Evolutionary conservation across 768 basidiomycete genomes (phyloP), one percentile per base, ranked within the genome.

Genomic region (Paxillus rubicundulus): DNA sequence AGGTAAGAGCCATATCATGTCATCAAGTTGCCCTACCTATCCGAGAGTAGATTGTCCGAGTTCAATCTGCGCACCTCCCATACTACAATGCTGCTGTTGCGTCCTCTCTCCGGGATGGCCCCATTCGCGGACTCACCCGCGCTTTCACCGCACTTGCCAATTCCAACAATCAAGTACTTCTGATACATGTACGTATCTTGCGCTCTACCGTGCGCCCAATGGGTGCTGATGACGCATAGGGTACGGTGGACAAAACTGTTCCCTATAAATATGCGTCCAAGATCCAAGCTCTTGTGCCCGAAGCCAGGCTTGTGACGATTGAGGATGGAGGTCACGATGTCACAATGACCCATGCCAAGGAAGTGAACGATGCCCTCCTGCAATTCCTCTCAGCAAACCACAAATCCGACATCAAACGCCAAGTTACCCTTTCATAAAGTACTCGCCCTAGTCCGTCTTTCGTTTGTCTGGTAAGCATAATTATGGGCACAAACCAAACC

Each of bases 61-160:
- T 88, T 12, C 88, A 90, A 69, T 86, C 86, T 0, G 88, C 88
- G 1, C 84, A 88, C 61, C 76, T 90, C 5, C 80, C 84, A 1
- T 81, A 88, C 4, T 90, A 82, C 64, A 88, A 90, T 57, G 77
- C 81, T 18, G 88, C 88, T 0, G 70, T 90, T n/a, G 87, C 87
- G 0, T 89, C 87, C 5, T 87, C 83, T 3, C 72, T 90, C 21
- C 79, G 87, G 32, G 80, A 86, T 36, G 87, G 87, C 1, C 87
- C 88, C 13, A 72, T 89, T 27, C 81, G 87, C 36, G 85, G 86
- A 5, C 79, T 84, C 49, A 68, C 67, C 1, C 65, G 76, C 1
- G 72, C 82, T 4, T 88, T 88, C 58, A 65, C 74, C 24, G 74
- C 78, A 0, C 70, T 76, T 14, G 79, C 74, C 2, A 76, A 81